Conservation (phyloP, 495 filamentous ascomycete species). For the Choiromyces venosus region DNA sequence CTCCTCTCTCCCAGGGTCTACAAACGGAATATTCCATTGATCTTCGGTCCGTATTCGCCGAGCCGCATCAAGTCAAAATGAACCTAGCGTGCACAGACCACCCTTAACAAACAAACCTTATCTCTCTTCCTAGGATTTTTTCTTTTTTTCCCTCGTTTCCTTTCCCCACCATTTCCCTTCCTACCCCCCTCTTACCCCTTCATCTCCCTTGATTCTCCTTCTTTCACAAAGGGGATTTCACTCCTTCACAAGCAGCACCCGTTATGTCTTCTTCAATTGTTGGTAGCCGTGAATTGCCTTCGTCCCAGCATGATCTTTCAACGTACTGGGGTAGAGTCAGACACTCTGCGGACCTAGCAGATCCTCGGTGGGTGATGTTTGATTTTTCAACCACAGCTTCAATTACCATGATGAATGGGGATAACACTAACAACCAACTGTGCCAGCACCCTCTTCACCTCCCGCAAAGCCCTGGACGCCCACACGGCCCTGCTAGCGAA, state of each 20-base stretch:
- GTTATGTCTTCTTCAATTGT: constrained; percentile 86
- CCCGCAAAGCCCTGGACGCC: constrained; percentile 55
- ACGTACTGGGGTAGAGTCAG: constrained; percentile 94
- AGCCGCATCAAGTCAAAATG: neutral
- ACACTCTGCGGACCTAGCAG: constrained; percentile 82
- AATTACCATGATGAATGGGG: no score
- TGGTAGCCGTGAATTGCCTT: constrained; percentile 75
- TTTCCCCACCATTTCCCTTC: neutral
- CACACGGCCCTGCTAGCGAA: constrained; percentile 69
- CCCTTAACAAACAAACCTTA: neutral
- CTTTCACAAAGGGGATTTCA: neutral
- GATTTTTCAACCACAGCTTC: no score
- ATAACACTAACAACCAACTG: constrained; percentile 6
- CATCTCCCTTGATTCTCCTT: neutral
- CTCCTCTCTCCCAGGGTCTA: no score
- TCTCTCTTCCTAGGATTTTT: neutral
- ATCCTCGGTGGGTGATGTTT: constrained; percentile 73
- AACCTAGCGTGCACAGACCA: neutral
- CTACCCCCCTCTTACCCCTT: constrained; percentile 1
- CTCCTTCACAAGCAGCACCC: neutral
- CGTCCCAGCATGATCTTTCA: constrained; percentile 82
- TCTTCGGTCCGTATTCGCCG: neutral
- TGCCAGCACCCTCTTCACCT: constrained; percentile 34
- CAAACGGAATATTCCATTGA: neutral
- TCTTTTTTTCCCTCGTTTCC: neutral